Conservation (phyloP, 2,329 filamentous ascomycete genomes). For the Sarocladium strictum region DNA sequence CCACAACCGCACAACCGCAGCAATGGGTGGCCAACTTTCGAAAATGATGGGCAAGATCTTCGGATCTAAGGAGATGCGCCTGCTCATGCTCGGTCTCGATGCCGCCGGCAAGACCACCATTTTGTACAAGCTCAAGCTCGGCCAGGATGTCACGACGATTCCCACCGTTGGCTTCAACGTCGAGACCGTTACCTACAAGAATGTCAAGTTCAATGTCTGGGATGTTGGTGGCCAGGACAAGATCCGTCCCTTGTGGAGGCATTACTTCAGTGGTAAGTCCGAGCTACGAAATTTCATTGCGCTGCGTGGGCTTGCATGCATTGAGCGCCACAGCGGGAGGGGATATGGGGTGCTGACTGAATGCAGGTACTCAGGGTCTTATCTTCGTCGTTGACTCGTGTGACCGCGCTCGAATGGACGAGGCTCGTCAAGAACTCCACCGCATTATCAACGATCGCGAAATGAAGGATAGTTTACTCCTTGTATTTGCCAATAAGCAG, state of each 20-base stretch:
- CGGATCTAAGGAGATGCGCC: conserved; percentile 97
- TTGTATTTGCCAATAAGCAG: conserved; percentile 99
- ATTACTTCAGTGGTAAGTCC: conserved; percentile 84
- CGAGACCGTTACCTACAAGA: conserved; percentile 98
- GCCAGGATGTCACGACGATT: conserved; percentile 96
- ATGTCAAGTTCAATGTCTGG: conserved; percentile 99
- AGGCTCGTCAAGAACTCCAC: conserved; percentile 88
- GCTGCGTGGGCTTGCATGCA: too few species aligned
- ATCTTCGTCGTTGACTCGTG: conserved; percentile 99
- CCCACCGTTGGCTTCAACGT: conserved; percentile 99
- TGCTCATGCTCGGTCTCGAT: conserved; percentile 96
- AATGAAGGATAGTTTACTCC: conserved; percentile 89
- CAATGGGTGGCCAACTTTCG: conserved; percentile 88
- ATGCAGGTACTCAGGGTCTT: conserved; percentile 82
- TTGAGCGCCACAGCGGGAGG: too few species aligned
- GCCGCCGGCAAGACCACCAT: conserved; percentile 99
- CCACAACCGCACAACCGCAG: conserved; percentile 25
- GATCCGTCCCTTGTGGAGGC: conserved; percentile 93
- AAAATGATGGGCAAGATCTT: conserved; percentile 99
- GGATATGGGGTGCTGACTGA: background rate
- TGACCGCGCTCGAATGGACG: conserved; percentile 84
- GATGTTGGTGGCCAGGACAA: conserved; percentile 99
- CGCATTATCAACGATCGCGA: conserved; percentile 97
- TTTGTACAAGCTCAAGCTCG: conserved; percentile 97
- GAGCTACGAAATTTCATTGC: too few species aligned